Conservation (phyloP, 345 rosid genomes). For the Isatis tinctoria region DNA sequence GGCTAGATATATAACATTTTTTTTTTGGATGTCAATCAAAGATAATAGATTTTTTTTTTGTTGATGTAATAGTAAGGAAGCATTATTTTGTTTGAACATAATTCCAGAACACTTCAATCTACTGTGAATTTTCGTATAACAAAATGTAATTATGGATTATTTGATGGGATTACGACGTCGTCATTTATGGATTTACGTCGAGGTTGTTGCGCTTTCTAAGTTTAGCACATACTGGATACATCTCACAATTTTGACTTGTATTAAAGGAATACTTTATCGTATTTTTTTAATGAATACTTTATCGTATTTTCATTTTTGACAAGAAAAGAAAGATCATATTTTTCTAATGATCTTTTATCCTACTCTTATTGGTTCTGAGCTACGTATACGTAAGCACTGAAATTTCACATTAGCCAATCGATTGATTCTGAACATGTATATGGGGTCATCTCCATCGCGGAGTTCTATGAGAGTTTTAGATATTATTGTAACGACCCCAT, state of each 20-base stretch:
- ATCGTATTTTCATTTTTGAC: background rate
- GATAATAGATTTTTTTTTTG: too few species aligned
- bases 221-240: slow-evolving; percentile 5
- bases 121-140: too few species aligned
- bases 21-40: too few species aligned
- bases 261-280: background rate
- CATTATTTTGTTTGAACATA: too few species aligned
- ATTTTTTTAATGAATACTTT: background rate
- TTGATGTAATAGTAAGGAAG: too few species aligned
- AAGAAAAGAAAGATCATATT: background rate
- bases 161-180: background rate
- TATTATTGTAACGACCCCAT: too few species aligned
- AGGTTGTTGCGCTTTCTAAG: slow-evolving; percentile 1
- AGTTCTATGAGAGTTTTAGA: too few species aligned
- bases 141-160: background rate
- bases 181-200: background rate
- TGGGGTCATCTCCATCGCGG: too few species aligned
- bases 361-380: slow-evolving; percentile 5
- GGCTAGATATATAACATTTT: background rate
- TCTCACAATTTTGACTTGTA: slow-evolving; percentile 10
- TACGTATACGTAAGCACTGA: slow-evolving; percentile 11
- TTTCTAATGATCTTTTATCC: slow-evolving; percentile 6
- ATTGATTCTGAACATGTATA: slow-evolving; percentile 3
- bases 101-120: too few species aligned
- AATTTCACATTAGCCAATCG: background rate